Percentiles rank a stretch among this genome's conserved stretches.
Conservation (phyloP, 768 basidiomycete species). For the Boletus sensibilis region DNA sequence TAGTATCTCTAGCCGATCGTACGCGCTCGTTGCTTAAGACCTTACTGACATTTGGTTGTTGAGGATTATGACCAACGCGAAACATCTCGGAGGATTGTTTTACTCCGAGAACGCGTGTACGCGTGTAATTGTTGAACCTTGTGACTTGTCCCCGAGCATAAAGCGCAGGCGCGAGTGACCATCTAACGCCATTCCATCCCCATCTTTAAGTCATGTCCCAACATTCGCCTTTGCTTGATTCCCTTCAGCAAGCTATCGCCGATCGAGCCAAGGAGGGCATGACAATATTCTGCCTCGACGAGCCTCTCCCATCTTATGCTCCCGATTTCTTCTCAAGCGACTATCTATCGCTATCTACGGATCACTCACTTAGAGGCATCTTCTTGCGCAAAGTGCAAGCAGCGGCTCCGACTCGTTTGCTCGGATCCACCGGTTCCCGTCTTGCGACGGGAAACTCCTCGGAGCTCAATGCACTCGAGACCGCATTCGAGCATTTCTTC, state of each 20-base stretch:
- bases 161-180: background rate
- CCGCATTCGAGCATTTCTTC: slow-evolving; percentile 12
- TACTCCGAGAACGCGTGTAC: background rate
- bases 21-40: background rate
- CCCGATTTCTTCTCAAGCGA: slow-evolving; percentile 49
- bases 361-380: slow-evolving; percentile 29
- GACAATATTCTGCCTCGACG: slow-evolving; percentile 13
- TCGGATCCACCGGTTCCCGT: slow-evolving; percentile 53
- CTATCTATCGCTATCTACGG: slow-evolving; percentile 46
- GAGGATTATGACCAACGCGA: background rate
- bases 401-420: slow-evolving; percentile 20
- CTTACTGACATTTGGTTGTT: background rate
- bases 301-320: slow-evolving; percentile 19
- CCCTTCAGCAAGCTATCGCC: slow-evolving; percentile 17
- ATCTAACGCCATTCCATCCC: background rate
- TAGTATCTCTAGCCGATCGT: background rate
- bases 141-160: slow-evolving; percentile 3
- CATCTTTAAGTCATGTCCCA: slow-evolving; percentile 12
- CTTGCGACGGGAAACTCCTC: slow-evolving; percentile 42
- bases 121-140: background rate
- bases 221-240: slow-evolving; percentile 3
- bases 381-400: slow-evolving; percentile 33
- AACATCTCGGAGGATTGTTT: background rate
- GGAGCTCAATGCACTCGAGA: slow-evolving; percentile 15
- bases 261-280: slow-evolving; percentile 7